A percentile compares a stretch with the other conserved stretches of the same genome.
Conservation (phyloP, 371 early-diverging fungal genomes). For the Capillidium rhysosporum region DNA sequence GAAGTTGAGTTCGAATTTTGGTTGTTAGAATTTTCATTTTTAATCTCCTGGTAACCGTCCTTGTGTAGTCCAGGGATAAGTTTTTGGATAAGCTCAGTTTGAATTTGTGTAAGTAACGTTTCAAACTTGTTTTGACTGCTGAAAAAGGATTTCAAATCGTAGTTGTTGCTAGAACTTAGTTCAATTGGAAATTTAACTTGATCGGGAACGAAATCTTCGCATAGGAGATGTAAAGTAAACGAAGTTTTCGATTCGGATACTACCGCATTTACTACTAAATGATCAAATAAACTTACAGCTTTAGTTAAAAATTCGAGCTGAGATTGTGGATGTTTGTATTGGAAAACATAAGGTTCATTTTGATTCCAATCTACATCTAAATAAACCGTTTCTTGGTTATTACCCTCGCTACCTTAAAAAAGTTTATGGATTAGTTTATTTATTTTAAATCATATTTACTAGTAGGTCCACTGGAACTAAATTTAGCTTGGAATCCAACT, state of each 20-base stretch:
- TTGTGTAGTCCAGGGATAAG: constrained; percentile 45
- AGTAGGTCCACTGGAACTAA: too few species aligned
- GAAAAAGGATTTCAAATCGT: too few species aligned
- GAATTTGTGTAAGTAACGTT: too few species aligned
- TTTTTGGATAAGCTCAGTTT: constrained; percentile 22
- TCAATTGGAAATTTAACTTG: constrained; percentile 21
- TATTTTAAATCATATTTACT: too few species aligned
- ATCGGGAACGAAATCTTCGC: constrained; percentile 31
- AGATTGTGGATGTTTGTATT: constrained; percentile 43
- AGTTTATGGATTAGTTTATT: too few species aligned
- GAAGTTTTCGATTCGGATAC: constrained; percentile 34
- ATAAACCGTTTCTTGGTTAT: too few species aligned
- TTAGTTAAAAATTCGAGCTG: constrained; percentile 43
- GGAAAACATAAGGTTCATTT: constrained; percentile 24
- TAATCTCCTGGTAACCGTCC: constrained; percentile 23
- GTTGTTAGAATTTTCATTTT: background rate
- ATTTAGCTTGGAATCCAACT: background rate
- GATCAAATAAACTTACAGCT: constrained; percentile 30
- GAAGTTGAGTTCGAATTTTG: background rate
- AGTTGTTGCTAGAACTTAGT: background rate
- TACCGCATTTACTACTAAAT: constrained; percentile 36
- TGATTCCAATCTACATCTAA: constrained; percentile 7
- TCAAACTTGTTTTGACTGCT: too few species aligned
- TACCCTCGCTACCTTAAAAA: too few species aligned
- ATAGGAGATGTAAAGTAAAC: constrained; percentile 28